These are phyloP conservation scores for Flaveria linearis DNA, from an alignment of 129 eudicot genomes.

Conservation along the genomic window DNA sequence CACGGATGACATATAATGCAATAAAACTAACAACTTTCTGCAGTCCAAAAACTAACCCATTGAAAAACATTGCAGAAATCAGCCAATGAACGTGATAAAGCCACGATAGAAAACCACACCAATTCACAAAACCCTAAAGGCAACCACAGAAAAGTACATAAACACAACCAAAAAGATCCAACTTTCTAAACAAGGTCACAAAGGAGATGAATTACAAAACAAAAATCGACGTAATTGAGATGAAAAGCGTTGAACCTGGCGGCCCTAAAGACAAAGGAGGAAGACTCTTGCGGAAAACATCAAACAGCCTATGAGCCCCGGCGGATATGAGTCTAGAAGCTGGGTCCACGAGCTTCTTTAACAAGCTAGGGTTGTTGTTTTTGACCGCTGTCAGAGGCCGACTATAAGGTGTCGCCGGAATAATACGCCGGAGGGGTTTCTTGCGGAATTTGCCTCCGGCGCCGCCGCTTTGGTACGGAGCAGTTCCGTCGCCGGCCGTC, in stretches of 20 bases:
- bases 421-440: slow-evolving; percentile 48
- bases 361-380: slow-evolving; percentile 55
- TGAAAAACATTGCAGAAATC: background rate
- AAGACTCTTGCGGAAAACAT: slow-evolving; percentile 65
- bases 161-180: slow-evolving; percentile 5
- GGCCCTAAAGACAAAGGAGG: slow-evolving; percentile 38
- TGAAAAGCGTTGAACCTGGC: slow-evolving; percentile 45
- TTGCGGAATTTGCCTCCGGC: slow-evolving; percentile 82
- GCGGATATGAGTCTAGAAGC: slow-evolving; percentile 71
- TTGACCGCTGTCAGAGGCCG: slow-evolving; percentile 62
- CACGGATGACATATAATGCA: background rate
- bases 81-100: background rate
- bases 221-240: slow-evolving; percentile 23
- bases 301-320: slow-evolving; percentile 63
- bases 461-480: slow-evolving; percentile 37
- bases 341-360: slow-evolving; percentile 80
- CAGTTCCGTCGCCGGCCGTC: slow-evolving; percentile 55
- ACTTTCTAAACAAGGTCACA: slow-evolving; percentile 9
- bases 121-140: background rate
- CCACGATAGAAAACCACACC: slow-evolving; percentile 1
- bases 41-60: background rate
- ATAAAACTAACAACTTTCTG: slow-evolving; percentile 1
- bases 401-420: slow-evolving; percentile 71
- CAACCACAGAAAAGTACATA: background rate
- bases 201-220: background rate